phyloP scores from a whole-genome alignment of 208 protist genomes.

The Trypanosoma platydactyli region DNA sequence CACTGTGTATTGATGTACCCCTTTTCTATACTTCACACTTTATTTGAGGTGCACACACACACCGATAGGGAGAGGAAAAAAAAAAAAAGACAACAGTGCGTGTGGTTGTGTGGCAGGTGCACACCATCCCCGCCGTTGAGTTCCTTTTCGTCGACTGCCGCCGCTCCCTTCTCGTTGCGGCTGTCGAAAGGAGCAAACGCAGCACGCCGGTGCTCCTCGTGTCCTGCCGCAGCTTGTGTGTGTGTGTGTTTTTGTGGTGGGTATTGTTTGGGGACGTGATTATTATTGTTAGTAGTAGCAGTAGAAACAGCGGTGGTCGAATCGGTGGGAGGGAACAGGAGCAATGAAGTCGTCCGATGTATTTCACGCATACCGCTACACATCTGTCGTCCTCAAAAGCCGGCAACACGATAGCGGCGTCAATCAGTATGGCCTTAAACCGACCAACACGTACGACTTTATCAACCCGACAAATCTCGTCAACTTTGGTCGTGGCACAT shows the following conservation, averaged over 20 bases:
- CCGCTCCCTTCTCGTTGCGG: too few relatives aligned
- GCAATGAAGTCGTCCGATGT: constrained; percentile 75
- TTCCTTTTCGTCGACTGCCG: too few relatives aligned
- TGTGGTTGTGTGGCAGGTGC: too few relatives aligned
- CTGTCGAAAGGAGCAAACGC: too few relatives aligned
- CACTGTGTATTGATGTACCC: too few relatives aligned
- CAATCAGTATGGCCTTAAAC: constrained; percentile 88
- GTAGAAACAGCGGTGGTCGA: background rate
- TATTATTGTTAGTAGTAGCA: background rate
- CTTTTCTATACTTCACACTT: too few relatives aligned
- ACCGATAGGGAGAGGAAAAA: too few relatives aligned
- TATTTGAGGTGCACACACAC: too few relatives aligned
- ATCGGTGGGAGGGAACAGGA: background rate
- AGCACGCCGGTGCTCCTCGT: background rate
- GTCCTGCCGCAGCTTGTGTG: background rate
- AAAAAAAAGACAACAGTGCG: background rate
- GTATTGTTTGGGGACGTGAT: background rate
- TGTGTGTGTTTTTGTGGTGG: background rate
- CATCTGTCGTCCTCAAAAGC: constrained; percentile 67
- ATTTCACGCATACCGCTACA: constrained; percentile 57
- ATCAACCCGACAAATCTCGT: constrained; percentile 88
- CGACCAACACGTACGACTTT: constrained; percentile 78
- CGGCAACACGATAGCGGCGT: constrained; percentile 73
- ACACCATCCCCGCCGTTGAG: too few relatives aligned
- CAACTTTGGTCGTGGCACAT: constrained; percentile 87